Conservation (phyloP, 345 rosid species). For the Draba incana region DNA sequence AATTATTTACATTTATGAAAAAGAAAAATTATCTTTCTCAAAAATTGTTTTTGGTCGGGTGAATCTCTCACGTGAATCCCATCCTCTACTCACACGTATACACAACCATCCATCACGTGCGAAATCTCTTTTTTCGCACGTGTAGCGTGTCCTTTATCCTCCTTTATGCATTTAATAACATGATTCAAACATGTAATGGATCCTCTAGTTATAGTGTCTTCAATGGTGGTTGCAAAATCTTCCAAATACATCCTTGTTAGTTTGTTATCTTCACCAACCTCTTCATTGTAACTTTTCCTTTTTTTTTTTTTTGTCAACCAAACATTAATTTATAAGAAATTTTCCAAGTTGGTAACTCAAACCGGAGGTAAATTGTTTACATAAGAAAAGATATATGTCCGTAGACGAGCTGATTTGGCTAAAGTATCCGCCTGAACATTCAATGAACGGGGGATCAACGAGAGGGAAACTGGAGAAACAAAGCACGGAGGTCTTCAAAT, state of each 20-base stretch:
- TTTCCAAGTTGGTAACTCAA: too few species aligned
- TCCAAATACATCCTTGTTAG: slow-evolving; percentile 14
- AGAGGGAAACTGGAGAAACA: too few species aligned
- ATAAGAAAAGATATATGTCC: too few species aligned
- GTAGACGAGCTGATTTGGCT: too few species aligned
- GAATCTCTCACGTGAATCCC: slow-evolving; percentile 66
- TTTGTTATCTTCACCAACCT: slow-evolving; percentile 12
- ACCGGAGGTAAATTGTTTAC: too few species aligned
- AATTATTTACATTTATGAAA: neutral
- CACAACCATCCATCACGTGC: slow-evolving; percentile 40
- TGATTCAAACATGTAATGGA: slow-evolving; percentile 17
- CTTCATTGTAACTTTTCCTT: neutral
- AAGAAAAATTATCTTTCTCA: neutral
- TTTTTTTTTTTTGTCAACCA: too few species aligned
- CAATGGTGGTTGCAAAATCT: slow-evolving; percentile 36
- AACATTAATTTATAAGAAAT: too few species aligned
- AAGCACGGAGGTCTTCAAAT: too few species aligned
- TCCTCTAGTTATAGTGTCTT: slow-evolving; percentile 26
- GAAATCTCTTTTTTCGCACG: slow-evolving; percentile 33
- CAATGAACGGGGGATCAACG: too few species aligned
- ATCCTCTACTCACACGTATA: slow-evolving; percentile 50
- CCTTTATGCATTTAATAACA: slow-evolving; percentile 35
- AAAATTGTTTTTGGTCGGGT: slow-evolving; percentile 37
- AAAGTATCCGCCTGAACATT: too few species aligned
- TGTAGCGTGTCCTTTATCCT: slow-evolving; percentile 26